A percentile compares a stretch with the other conserved stretches of the same genome.
phyloP scores from a whole-genome alignment of 202 grass and related monocot genomes.

The Hordeum pubiflorum region DNA sequence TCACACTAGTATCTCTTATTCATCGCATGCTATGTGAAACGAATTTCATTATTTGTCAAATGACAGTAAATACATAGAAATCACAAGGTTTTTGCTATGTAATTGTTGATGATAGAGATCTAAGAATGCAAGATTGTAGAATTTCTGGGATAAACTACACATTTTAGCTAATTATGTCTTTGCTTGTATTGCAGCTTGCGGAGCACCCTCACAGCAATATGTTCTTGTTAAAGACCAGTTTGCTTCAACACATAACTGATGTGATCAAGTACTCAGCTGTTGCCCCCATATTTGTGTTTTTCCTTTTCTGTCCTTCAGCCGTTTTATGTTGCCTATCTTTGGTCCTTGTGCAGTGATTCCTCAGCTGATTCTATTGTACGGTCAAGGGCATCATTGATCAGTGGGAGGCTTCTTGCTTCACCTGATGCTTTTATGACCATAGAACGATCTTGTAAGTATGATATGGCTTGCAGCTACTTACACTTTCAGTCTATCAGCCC shows the following conservation, averaged over 20 bases:
- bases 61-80: not conserved
- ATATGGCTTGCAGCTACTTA: conserved; percentile 3
- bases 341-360: conserved; percentile 47
- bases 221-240: conserved; percentile 58
- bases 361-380: conserved; percentile 61
- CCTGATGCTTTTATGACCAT: conserved; percentile 44
- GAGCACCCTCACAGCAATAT: conserved; percentile 69
- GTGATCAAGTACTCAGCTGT: conserved; percentile 58
- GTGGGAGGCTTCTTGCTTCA: conserved; percentile 85
- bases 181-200: conserved; percentile 49
- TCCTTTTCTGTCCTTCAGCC: conserved; percentile 10
- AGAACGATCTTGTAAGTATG: conserved; percentile 58
- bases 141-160: conserved; percentile 12
- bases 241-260: conserved; percentile 71
- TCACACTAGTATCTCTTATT: not conserved
- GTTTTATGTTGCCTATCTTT: not conserved
- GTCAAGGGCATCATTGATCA: conserved; percentile 75
- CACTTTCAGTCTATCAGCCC: not conserved
- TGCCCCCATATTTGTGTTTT: conserved; percentile 19
- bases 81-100: not conserved
- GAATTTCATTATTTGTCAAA: conserved; percentile 6
- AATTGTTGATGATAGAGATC: not conserved
- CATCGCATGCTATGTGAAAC: conserved; percentile 1
- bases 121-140: not conserved
- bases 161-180: conserved; percentile 23